Base-by-base conservation (phyloP, 2,329 filamentous ascomycete genomes). In the Incumbomyces delicatus region DNA sequence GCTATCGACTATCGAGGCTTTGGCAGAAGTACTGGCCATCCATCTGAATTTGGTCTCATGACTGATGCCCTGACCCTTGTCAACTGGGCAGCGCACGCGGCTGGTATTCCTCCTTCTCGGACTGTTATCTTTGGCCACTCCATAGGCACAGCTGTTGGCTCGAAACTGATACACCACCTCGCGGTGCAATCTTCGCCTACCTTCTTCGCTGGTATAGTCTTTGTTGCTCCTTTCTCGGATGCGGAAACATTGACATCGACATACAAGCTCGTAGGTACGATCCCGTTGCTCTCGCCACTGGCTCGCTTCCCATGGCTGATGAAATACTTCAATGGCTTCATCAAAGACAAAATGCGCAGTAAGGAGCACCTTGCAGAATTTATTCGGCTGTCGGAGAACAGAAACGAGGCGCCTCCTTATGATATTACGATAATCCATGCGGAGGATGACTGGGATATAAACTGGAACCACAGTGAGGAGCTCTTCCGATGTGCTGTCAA, bases 1-100 rank as follows among this genome's bases (percentile, higher is more conserved):
- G 69, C 74, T 1, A 71, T 83, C 44, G 78, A 83, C 60, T 95
- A 95, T 65, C 83, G 89, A 14, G 89, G 89, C 6, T 95, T 87
- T 57, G 89, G 88, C 1, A 74, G 78, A 33, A 92, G 85, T 42
- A 71, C 63, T 0, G 77, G 77, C 1, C 57, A 59, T 4, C 77
- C 77, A 0, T 76, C 75, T 0, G 78, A 82, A 58, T 40, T 57
- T 1, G 77, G 78, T 0, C 61, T 82, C 1, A 61, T 77, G 11
- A 59, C 58, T 1, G 78, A 83, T 56, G 77, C 75, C 1, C 53
- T 74, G 0, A 63, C 74, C 0, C 59, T 80, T 2, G 68, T 68
- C 1, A 63, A 76, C 10, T 82, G 76, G 70, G 77, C 74, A 0
- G 65, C 73, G 46, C 61, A 74, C 1, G 67, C 66, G 0, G 76